phyloP scores from a whole-genome alignment of 2,329 filamentous ascomycete species.

The Fusarium sp. region DNA sequence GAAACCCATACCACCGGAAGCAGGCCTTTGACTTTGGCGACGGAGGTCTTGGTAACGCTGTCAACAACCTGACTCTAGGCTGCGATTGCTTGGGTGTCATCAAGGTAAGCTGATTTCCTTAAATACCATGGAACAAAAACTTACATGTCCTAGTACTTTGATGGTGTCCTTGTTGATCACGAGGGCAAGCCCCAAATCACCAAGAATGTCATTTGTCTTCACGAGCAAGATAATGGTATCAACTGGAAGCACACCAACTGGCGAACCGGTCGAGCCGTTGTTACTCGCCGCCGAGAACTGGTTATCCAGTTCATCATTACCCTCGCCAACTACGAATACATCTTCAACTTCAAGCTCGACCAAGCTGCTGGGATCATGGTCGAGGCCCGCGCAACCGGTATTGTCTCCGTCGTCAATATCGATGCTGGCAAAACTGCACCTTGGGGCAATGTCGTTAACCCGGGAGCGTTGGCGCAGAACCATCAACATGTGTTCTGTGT shows the following conservation, averaged over 20 bases:
- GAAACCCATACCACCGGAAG: conserved; percentile 72
- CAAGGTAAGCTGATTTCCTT: conserved; percentile 35
- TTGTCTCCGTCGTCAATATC: conserved; percentile 70
- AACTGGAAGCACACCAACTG: conserved; percentile 78
- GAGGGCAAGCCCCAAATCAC: conserved; percentile 50
- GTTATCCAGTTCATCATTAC: conserved; percentile 77
- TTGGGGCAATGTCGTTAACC: conserved; percentile 72
- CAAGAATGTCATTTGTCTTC: conserved; percentile 72
- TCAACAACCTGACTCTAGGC: conserved; percentile 74
- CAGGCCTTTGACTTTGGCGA: conserved; percentile 78
- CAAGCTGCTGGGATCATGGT: conserved; percentile 70
- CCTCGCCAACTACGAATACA: conserved; percentile 76
- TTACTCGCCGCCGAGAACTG: conserved; percentile 69
- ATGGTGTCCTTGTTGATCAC: conserved; percentile 46
- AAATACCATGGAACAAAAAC: background rate
- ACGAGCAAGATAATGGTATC: conserved; percentile 78
- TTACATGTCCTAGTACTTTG: conserved; percentile 45
- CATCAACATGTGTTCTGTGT: conserved; percentile 77
- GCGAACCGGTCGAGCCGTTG: conserved; percentile 69
- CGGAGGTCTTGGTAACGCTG: conserved; percentile 71
- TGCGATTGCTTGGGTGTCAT: conserved; percentile 77
- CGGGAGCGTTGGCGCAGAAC: conserved; percentile 73
- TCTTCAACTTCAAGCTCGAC: conserved; percentile 65
- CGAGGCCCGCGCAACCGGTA: conserved; percentile 74
- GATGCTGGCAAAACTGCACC: conserved; percentile 61